phyloP scores from a whole-genome alignment of 768 basidiomycete genomes.

The Boletus bicolor region DNA sequence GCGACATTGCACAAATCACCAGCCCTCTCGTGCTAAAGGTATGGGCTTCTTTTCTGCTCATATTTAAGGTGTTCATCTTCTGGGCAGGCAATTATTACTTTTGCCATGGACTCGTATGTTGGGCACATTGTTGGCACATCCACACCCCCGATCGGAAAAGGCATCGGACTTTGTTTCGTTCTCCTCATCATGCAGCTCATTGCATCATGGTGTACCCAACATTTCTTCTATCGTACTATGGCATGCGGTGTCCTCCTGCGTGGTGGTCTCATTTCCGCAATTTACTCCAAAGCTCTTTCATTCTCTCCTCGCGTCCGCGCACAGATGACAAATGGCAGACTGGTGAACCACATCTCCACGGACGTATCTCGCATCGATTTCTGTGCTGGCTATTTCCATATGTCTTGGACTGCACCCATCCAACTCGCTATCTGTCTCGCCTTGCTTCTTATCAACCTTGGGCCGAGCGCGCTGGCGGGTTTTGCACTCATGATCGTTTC shows the following conservation, averaged over 20 bases:
- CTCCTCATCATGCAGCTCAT: conserved; percentile 68
- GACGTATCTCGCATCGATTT: conserved; percentile 93
- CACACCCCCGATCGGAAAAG: conserved; percentile 47
- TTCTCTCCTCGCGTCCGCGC: conserved; percentile 78
- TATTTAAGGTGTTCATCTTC: neutral
- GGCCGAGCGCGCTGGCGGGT: conserved; percentile 53
- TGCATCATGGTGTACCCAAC: conserved; percentile 65
- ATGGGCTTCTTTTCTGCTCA: conserved; percentile 2
- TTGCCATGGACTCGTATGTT: conserved; percentile 58
- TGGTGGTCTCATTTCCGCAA: conserved; percentile 81
- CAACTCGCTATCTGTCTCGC: conserved; percentile 75
- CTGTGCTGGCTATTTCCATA: conserved; percentile 75
- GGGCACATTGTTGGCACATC: conserved; percentile 39
- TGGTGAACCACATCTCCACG: conserved; percentile 92
- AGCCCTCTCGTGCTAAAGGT: conserved; percentile 80
- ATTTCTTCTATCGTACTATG: conserved; percentile 78
- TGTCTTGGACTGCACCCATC: conserved; percentile 74
- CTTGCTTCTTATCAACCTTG: conserved; percentile 71
- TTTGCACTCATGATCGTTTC: conserved; percentile 64
- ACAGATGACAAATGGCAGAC: conserved; percentile 79
- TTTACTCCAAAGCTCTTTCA: conserved; percentile 74
- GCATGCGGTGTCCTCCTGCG: conserved; percentile 78
- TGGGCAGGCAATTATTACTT: conserved; percentile 63
- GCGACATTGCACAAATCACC: conserved; percentile 69
- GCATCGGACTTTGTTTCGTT: conserved; percentile 72